Percentiles rank a stretch among this genome's conserved stretches.
Evolutionary conservation across 2,329 filamentous ascomycete species (phyloP).

Genomic region (Alternaria ethzedia): DNA sequence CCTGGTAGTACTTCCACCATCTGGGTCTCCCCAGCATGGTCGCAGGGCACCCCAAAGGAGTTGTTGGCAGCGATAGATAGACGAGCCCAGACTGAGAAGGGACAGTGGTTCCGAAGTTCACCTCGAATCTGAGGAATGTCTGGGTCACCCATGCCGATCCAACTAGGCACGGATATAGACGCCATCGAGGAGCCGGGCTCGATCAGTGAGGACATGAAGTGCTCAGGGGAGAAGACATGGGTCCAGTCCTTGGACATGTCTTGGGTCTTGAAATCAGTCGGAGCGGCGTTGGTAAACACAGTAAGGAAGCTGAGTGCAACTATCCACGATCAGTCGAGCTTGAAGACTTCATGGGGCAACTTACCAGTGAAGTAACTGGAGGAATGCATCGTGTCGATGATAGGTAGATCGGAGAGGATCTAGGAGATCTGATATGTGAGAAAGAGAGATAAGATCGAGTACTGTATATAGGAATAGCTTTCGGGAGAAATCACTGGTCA

Average conservation of each 20-base stretch:
- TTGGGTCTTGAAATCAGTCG: background rate
- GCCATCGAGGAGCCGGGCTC: background rate
- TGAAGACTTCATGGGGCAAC: background rate
- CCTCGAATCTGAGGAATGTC: background rate
- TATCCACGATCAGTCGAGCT: background rate
- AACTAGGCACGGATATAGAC: background rate
- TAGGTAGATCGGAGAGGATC: background rate
- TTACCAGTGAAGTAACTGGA: background rate
- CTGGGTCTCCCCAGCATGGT: background rate
- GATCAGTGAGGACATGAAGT: background rate
- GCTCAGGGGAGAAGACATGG: background rate
- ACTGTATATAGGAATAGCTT: background rate
- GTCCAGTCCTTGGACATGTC: constrained; percentile 2
- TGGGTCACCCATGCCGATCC: background rate
- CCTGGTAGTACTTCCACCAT: background rate
- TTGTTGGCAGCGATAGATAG: background rate
- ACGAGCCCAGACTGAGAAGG: background rate
- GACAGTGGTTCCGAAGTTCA: background rate
- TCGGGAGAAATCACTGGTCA: background rate
- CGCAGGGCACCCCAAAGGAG: background rate
- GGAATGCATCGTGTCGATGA: background rate
- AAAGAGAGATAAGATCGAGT: background rate
- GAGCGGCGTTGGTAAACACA: background rate
- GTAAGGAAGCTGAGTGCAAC: background rate
- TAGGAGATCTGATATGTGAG: background rate